Conservation (phyloP, 2,329 filamentous ascomycete genomes). For the Aureobasidium sp. region DNA sequence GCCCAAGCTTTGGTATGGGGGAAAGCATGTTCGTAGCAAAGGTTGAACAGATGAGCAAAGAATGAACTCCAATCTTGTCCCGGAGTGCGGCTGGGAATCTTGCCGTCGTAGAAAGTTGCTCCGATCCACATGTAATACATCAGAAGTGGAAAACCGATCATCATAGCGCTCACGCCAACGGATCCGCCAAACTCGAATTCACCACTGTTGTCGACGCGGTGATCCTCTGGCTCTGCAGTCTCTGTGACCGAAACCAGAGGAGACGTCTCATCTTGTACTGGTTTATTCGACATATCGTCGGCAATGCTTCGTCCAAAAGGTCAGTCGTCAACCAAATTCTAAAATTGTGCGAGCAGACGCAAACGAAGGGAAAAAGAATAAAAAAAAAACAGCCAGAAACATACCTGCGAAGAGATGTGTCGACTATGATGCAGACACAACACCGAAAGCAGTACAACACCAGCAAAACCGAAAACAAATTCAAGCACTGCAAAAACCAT, state of each 20-base stretch:
- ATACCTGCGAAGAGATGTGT: slow-evolving; percentile 1
- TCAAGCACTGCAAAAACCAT: slow-evolving; percentile 1
- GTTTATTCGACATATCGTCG: background rate
- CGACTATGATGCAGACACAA: slow-evolving; percentile 13
- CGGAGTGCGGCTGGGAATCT: slow-evolving; percentile 54
- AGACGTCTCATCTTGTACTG: background rate
- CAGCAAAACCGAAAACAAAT: background rate
- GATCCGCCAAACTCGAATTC: slow-evolving; percentile 74
- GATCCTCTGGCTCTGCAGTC: background rate
- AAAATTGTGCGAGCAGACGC: too few species aligned
- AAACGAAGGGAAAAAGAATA: too few species aligned
- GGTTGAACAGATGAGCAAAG: slow-evolving; percentile 54
- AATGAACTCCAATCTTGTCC: slow-evolving; percentile 66
- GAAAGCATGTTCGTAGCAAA: slow-evolving; percentile 74
- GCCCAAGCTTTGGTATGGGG: slow-evolving; percentile 71
- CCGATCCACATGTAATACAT: slow-evolving; percentile 99
- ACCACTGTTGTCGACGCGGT: background rate
- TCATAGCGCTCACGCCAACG: slow-evolving; percentile 67
- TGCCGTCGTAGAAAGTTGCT: slow-evolving; percentile 76
- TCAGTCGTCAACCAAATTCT: background rate
- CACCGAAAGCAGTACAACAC: background rate
- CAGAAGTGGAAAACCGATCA: slow-evolving; percentile 75
- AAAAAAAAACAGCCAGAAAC: background rate
- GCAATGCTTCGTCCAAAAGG: slow-evolving; percentile 5
- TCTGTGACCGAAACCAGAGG: background rate